A percentile compares a stretch with the other conserved stretches of the same genome.
phyloP scores from a whole-genome alignment of 306 rosid genomes.

The Arachis hypogaea region DNA sequence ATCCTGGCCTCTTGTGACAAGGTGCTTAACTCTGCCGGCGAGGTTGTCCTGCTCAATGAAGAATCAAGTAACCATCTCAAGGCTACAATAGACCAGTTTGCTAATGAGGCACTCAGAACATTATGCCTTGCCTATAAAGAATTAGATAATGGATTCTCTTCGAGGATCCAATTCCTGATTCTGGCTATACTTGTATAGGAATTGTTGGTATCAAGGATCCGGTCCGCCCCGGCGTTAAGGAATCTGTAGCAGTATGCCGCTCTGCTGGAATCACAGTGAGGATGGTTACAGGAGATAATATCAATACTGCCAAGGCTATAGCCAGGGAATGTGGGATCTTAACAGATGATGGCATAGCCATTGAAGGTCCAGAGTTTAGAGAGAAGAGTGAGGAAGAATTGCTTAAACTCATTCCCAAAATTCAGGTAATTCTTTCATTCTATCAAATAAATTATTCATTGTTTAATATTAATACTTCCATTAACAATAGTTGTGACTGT shows the following conservation, averaged over 20 bases:
- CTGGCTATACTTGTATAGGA: constrained; percentile 88
- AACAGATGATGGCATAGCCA: constrained; percentile 96
- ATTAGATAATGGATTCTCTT: constrained; percentile 68
- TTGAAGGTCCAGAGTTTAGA: constrained; percentile 93
- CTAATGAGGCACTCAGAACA: constrained; percentile 90
- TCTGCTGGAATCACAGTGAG: constrained; percentile 92
- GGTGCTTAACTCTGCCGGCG: constrained; percentile 71
- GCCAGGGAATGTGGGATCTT: constrained; percentile 98
- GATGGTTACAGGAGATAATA: constrained; percentile 99
- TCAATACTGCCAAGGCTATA: constrained; percentile 91
- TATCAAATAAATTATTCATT: constrained; percentile 9
- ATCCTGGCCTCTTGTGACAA: constrained; percentile 87
- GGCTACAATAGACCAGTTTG: constrained; percentile 71
- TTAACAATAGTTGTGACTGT: constrained; percentile 32
- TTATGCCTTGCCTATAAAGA: constrained; percentile 89
- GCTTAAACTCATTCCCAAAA: constrained; percentile 77
- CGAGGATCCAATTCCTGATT: constrained; percentile 67
- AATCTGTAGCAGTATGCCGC: constrained; percentile 88
- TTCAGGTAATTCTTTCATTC: constrained; percentile 69
- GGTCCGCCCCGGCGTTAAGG: constrained; percentile 96
- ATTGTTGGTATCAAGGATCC: constrained; percentile 97
- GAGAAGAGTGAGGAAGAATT: constrained; percentile 77
- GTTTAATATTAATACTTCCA: constrained; percentile 35
- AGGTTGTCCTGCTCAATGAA: constrained; percentile 81
- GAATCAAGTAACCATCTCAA: constrained; percentile 62